These are phyloP conservation scores for Pseudogymnoascus sp. DNA, from an alignment of 2,329 filamentous ascomycete species.

Conservation along the genomic window DNA sequence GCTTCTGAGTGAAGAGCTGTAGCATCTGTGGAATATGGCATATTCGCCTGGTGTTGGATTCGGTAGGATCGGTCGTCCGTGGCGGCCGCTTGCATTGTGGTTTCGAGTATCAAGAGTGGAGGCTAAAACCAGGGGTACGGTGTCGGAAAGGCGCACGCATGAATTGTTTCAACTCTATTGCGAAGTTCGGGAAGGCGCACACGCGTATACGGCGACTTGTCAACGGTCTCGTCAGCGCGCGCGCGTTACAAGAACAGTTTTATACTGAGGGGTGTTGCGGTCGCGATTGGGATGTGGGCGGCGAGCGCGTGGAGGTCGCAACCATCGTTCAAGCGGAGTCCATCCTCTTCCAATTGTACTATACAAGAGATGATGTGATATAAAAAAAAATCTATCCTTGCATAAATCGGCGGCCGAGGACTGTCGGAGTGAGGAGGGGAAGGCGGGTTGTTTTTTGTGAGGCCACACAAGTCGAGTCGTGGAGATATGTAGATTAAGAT, in stretches of 20 bases:
- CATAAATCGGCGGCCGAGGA: background rate
- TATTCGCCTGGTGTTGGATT: slow-evolving; percentile 2
- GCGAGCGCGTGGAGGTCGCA: slow-evolving; percentile 4
- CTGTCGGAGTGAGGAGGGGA: background rate
- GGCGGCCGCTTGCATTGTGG: slow-evolving; percentile 5
- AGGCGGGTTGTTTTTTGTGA: background rate
- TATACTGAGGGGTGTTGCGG: slow-evolving; percentile 7
- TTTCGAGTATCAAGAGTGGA: slow-evolving; percentile 2
- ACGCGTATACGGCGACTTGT: slow-evolving; percentile 2
- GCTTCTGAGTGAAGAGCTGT: background rate
- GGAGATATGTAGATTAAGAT: slow-evolving; percentile 7
- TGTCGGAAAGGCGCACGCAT: slow-evolving; percentile 4
- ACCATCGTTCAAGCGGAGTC: background rate
- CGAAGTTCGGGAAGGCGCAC: background rate
- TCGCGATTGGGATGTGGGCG: background rate
- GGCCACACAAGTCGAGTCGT: background rate
- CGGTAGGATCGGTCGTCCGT: slow-evolving; percentile 8
- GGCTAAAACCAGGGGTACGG: slow-evolving; percentile 6
- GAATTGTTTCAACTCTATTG: slow-evolving; percentile 7
- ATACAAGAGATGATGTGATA: background rate
- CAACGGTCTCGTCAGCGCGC: background rate
- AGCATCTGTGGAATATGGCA: slow-evolving; percentile 5
- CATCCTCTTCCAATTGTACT: slow-evolving; percentile 1
- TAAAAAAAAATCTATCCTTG: background rate
- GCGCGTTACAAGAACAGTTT: slow-evolving; percentile 8